Percentiles rank a stretch among this genome's conserved stretches.
Conservation (phyloP, 352 stramenopile species). For the Elongisporangium undulatum region DNA sequence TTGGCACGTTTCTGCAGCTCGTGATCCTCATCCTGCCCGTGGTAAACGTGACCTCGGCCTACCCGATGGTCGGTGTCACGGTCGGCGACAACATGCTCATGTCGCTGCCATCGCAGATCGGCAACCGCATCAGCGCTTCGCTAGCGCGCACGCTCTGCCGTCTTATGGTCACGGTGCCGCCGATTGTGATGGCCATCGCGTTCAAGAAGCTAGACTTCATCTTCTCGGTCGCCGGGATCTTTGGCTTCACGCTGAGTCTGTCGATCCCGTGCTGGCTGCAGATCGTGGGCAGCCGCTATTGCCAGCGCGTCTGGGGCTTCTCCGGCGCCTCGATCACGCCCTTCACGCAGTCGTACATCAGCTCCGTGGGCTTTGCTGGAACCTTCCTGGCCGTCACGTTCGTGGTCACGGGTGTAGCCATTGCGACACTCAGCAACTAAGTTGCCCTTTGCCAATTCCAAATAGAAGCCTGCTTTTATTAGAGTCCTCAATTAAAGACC, state of each 20-base stretch:
- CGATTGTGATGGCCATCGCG: conserved; percentile 66
- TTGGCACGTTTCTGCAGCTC: conserved; percentile 64
- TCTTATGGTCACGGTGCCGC: conserved; percentile 55
- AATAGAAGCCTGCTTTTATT: neutral
- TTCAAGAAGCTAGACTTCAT: conserved; percentile 89
- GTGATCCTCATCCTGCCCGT: conserved; percentile 81
- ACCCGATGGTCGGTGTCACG: conserved; percentile 80
- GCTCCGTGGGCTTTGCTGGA: conserved; percentile 54
- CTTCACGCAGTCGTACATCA: conserved; percentile 63
- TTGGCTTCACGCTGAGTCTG: conserved; percentile 72
- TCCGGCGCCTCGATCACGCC: conserved; percentile 62
- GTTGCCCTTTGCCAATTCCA: neutral
- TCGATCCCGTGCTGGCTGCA: conserved; percentile 86
- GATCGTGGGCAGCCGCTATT: conserved; percentile 77
- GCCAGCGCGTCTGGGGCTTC: conserved; percentile 65
- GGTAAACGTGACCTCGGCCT: conserved; percentile 81
- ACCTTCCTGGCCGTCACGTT: conserved; percentile 64
- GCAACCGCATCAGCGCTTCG: conserved; percentile 34
- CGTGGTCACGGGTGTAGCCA: conserved; percentile 57
- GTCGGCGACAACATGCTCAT: conserved; percentile 85
- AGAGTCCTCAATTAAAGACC: neutral
- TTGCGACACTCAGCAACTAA: conserved; percentile 56
- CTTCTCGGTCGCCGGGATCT: conserved; percentile 70
- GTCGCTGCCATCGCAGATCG: conserved; percentile 68
- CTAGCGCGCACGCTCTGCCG: conserved; percentile 54